Evolutionary conservation across 495 filamentous ascomycete species (phyloP), one percentile per base, ranked within the genome.

Genomic region (Xylaria sp.): DNA sequence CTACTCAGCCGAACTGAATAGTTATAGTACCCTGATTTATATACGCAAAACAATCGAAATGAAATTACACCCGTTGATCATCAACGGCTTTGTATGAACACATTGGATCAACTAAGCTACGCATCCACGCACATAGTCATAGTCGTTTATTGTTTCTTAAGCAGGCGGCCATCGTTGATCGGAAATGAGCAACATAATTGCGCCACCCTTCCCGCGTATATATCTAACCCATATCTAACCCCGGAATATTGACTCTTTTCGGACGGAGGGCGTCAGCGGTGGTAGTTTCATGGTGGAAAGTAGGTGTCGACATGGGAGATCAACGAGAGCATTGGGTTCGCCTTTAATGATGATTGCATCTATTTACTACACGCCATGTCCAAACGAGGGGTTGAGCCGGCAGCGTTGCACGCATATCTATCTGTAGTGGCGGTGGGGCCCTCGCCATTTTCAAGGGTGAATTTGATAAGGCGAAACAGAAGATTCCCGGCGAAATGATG

Each of bases 1-100:
- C 68, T 40, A 71, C 61, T 70, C 52, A 70, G 57, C 72, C 69
- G 37, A 78, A 75, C 61, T 77, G 75, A 71, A 31, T 17, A 40
- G 33, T 41, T n/a, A 19, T 26, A 65, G 67, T 69, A 44, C 67
- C 55, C 48, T 68, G 70, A 69, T 74, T 53, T 75, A 75, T 57
- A 61, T 74, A 73, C 58, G 46, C 64, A 73, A 55, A 63, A 59
- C 57, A 69, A 69, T 75, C 74, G 15, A 68, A 48, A 61, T 65
- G 70, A 75, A 58, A 33, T 29, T 29, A 14, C 26, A 70, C 29
- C 31, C 57, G 57, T 44, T 69, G 41, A 68, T 37, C 43, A 50
- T 41, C 14, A 46, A 46, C 58, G 35, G 43, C 58, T 63, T 55
- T 55, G 65, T 80, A n/a, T 52, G 77, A 48, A 72, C 73, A 33